These are phyloP conservation scores for Gymnopilus junonius DNA, from an alignment of 768 basidiomycete genomes.

Conservation along the genomic window DNA sequence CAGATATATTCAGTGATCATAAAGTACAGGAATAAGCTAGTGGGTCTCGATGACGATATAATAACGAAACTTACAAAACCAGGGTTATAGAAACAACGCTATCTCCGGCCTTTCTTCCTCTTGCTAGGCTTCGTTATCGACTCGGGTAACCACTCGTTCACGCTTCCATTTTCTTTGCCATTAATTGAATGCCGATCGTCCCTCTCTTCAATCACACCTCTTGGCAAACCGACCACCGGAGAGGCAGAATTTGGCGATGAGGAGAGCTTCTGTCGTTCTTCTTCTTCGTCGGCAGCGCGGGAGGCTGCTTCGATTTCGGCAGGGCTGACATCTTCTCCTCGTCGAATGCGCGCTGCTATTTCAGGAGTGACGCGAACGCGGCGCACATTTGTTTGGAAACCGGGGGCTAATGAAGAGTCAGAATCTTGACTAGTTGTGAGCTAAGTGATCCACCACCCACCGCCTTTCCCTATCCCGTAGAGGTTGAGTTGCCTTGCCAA, in stretches of 20 bases:
- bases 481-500: constrained; percentile 46
- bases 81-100: background rate
- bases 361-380: constrained; percentile 56
- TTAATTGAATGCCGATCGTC: constrained; percentile 24
- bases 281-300: constrained; percentile 43
- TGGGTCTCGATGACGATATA: background rate
- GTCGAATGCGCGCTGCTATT: constrained; percentile 53
- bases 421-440: background rate
- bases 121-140: constrained; percentile 48
- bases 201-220: constrained; percentile 28
- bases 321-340: constrained; percentile 56
- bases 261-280: constrained; percentile 19
- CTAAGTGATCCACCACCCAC: constrained; percentile 31
- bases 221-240: constrained; percentile 16
- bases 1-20: background rate
- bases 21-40: background rate
- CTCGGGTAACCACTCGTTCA: constrained; percentile 59
- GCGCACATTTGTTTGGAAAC: constrained; percentile 59
- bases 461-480: constrained; percentile 62
- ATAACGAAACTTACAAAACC: background rate
- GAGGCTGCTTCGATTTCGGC: constrained; percentile 55
- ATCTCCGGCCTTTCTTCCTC: constrained; percentile 37
- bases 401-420: constrained; percentile 40
- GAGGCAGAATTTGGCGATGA: constrained; percentile 4
- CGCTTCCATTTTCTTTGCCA: constrained; percentile 26